Evolutionary conservation across 805 yeast species (phyloP).

Genomic region (Candida succiphila): DNA sequence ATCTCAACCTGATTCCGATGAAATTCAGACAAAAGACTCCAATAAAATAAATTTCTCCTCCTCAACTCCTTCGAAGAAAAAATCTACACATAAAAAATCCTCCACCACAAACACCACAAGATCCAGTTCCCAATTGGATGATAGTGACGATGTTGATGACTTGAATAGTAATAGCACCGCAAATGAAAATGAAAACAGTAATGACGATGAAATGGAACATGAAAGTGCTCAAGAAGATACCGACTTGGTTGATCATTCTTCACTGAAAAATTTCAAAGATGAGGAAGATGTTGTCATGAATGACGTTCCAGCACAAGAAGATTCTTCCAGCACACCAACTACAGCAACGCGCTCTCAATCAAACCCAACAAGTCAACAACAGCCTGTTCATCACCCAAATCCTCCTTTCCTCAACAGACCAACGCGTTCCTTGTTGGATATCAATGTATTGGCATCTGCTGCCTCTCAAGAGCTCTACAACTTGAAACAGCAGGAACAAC

Average conservation of each 20-base stretch:
- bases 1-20: neutral
- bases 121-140: neutral
- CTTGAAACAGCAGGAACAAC: conserved; percentile 21
- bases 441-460: conserved; percentile 42
- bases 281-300: neutral
- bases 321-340: neutral
- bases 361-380: neutral
- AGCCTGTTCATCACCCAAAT: conserved; percentile 5
- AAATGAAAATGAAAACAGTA: conserved; percentile 11
- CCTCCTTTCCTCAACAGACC: conserved; percentile 8
- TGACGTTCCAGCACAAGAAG: neutral
- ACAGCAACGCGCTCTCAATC: neutral
- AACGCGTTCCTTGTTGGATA: conserved; percentile 24
- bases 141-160: neutral
- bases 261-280: conserved; percentile 1
- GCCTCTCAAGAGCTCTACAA: conserved; percentile 44
- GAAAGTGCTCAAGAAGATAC: conserved; percentile 11
- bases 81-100: neutral
- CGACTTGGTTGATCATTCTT: conserved; percentile 3
- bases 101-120: neutral
- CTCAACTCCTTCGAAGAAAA: neutral
- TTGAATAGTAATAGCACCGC: conserved; percentile 5
- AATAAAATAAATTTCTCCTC: neutral
- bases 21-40: neutral
- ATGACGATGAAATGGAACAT: conserved; percentile 4